A percentile compares a stretch with the other conserved stretches of the same genome.
Conservation (phyloP, 306 rosid species). For the Rosa persica region DNA sequence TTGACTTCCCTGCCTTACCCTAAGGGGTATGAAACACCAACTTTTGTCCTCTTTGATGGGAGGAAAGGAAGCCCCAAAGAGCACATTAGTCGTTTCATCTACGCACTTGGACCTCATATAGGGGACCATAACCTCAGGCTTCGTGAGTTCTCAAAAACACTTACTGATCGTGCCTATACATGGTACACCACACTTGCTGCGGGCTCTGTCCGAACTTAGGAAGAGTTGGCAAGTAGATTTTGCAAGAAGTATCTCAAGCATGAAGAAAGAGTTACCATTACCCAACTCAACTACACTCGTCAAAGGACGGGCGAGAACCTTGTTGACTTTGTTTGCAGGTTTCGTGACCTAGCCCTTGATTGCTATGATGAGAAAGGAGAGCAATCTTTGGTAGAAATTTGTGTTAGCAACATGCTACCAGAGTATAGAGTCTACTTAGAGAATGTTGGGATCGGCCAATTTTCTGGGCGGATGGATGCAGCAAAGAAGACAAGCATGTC, state of each 20-base stretch:
- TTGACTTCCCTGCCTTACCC: rapidly evolving
- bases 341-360: not conserved
- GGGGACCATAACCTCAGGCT: not conserved
- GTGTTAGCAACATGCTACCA: too few relatives aligned
- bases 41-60: not conserved
- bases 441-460: not conserved
- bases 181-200: not conserved
- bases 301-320: not conserved
- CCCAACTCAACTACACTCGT: not conserved
- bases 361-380: not conserved
- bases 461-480: not conserved
- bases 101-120: not conserved
- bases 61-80: not conserved
- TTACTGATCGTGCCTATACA: not conserved
- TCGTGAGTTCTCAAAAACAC: not conserved
- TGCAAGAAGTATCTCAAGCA: not conserved
- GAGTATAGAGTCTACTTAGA: not conserved
- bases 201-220: not conserved
- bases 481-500: not conserved
- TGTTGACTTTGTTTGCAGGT: not conserved
- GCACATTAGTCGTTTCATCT: not conserved
- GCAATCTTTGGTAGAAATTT: not conserved
- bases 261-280: not conserved
- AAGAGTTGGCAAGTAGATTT: not conserved
- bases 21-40: not conserved